These are phyloP conservation scores for Aspergillus ustus DNA, from an alignment of 2,329 filamentous ascomycete species.

Conservation along the genomic window DNA sequence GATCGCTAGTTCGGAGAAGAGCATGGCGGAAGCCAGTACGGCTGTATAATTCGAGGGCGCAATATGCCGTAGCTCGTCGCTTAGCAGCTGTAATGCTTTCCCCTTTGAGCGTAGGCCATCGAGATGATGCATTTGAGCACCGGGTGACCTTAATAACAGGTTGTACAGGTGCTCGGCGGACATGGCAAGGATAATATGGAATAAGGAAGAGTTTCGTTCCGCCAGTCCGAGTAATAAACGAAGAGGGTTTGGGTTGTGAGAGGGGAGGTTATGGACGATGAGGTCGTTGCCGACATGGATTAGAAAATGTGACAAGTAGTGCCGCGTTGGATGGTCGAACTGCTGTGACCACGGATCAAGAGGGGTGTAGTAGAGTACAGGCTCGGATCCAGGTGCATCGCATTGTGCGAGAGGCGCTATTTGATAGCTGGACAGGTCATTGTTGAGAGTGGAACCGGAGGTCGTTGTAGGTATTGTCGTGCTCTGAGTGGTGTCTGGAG, in stretches of 20 bases:
- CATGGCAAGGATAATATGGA: neutral
- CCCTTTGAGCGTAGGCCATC: neutral
- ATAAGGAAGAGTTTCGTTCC: neutral
- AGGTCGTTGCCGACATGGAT: neutral
- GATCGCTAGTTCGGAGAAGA: neutral
- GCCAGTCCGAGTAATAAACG: neutral
- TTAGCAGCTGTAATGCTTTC: neutral
- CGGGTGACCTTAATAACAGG: neutral
- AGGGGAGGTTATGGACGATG: neutral
- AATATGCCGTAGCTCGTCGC: neutral
- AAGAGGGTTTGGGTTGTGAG: neutral
- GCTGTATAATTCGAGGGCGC: neutral
- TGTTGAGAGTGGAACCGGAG: neutral
- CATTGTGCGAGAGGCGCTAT: no score
- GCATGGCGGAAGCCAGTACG: neutral
- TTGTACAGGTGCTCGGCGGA: neutral
- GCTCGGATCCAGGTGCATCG: neutral
- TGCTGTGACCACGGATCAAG: neutral
- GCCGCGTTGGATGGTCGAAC: neutral
- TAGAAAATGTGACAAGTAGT: neutral
- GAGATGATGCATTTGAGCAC: neutral
- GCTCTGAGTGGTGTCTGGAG: neutral
- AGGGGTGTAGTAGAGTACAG: neutral
- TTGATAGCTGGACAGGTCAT: neutral
- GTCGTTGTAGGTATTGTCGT: neutral